Evolutionary conservation across 2,329 filamentous ascomycete genomes (phyloP), one percentile per base, ranked within the genome.

Genomic region (Myriangium duriaei): DNA sequence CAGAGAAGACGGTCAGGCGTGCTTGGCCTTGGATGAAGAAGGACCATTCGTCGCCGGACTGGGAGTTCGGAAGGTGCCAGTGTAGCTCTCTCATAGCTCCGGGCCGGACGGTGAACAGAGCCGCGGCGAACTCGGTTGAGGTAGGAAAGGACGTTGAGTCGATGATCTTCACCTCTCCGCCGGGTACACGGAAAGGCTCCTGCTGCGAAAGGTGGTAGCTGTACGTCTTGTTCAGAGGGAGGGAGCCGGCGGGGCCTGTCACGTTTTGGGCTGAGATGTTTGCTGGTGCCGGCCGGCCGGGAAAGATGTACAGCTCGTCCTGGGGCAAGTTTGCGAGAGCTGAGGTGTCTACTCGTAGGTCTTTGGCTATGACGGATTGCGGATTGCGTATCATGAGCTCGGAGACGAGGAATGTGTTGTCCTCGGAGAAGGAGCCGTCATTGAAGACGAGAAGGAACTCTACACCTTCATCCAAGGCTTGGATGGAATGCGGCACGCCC

Each of bases 71-170:
- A 1, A 69, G 68, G 56, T 78, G 73, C 73, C 74, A 78, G 57
- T 78, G 74, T 30, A 79, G 58, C 50, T 78, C 74, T 14, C 74
- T 67, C 69, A 78, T 72, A 1, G 72, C 73, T n/a, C 74, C 74
- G 0, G 74, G 72, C 47, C 74, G 60, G 19, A 77, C 58, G 2
- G 67, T 71, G 7, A 77, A 68, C 2, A 76, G 59, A 0, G 71
- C 72, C 0, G 67, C 66, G 3, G 72, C 69, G 51, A 77, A 74
- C 39, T 61, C 63, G 9, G 51, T 53, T 0, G 74, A 69, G 17
- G 74, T 58, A 4, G 74, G 74, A 55, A 78, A 78, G 1, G 64
- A 72, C 0, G 55, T 51, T 0, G 70, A 63, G 47, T 78, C 74
- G 5, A 76, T 51, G 39, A 77, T 68, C 58, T 76, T 76, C 46